A percentile compares a stretch with the other conserved stretches of the same genome.
Evolutionary conservation across 1,284 basidiomycete species (phyloP).

Genomic region (Xerocomus minutiporus): DNA sequence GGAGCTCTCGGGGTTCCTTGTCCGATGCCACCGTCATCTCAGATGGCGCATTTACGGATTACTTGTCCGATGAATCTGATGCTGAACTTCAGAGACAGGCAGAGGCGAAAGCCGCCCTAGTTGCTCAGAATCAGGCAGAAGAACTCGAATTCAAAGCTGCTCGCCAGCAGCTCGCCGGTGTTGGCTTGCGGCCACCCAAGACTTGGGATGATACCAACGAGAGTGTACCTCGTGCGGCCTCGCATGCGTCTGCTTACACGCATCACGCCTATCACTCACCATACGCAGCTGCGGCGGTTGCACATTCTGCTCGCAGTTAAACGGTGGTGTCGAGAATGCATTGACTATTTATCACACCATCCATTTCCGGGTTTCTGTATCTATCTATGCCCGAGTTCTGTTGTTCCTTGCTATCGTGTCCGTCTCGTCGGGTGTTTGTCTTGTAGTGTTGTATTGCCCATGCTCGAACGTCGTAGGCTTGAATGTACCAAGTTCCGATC

Average conservation of each 20-base stretch:
- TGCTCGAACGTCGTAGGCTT: too few species aligned
- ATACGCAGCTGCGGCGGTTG: constrained; percentile 25
- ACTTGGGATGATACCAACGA: constrained; percentile 65
- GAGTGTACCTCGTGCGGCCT: constrained; percentile 24
- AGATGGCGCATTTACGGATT: constrained; percentile 79
- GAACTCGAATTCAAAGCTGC: constrained; percentile 75
- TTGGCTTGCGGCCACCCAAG: constrained; percentile 70
- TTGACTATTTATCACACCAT: constrained; percentile 22
- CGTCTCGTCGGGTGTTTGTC: constrained; percentile 12
- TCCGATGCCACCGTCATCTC: constrained; percentile 72
- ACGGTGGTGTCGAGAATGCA: background rate
- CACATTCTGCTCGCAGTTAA: constrained; percentile 33
- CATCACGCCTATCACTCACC: constrained; percentile 30
- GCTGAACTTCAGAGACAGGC: constrained; percentile 78
- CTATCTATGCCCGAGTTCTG: constrained; percentile 22
- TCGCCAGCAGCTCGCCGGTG: constrained; percentile 65
- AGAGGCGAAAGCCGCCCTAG: constrained; percentile 64
- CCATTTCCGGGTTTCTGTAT: constrained; percentile 8
- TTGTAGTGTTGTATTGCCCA: constrained; percentile 17
- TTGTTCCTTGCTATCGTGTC: constrained; percentile 14
- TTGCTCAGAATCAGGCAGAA: constrained; percentile 74
- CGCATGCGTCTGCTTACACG: constrained; percentile 25
- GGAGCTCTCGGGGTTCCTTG: constrained; percentile 50
- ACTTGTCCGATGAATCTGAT: constrained; percentile 79
- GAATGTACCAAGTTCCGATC: constrained; percentile 2